Percentiles rank a stretch among this genome's conserved stretches.
phyloP scores from a whole-genome alignment of 1,284 basidiomycete genomes.

The Microbotryomycetes sp. region DNA sequence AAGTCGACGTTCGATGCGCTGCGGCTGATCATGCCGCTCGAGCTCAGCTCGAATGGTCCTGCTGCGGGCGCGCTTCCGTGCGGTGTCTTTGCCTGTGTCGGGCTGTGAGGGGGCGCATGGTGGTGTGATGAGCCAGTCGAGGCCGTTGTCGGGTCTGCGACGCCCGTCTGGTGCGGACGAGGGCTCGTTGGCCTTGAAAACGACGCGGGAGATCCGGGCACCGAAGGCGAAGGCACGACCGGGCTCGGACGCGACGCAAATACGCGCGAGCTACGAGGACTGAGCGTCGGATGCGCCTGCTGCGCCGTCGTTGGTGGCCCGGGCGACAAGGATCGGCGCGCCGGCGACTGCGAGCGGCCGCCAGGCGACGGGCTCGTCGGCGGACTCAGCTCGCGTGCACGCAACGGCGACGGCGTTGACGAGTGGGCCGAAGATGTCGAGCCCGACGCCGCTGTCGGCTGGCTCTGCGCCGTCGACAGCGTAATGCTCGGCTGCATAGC shows the following conservation, averaged over 20 bases:
- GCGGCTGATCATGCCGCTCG: background rate
- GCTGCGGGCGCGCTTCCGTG: background rate
- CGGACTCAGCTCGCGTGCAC: background rate
- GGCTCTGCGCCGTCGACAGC: background rate
- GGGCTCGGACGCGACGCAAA: background rate
- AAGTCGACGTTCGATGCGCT: constrained; percentile 16
- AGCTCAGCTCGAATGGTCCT: background rate
- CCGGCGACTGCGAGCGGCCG: background rate
- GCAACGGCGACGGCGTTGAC: background rate
- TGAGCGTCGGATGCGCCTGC: background rate
- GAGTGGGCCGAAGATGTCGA: background rate
- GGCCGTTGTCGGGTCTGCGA: background rate
- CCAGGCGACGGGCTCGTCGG: background rate
- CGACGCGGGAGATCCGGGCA: constrained; percentile 4
- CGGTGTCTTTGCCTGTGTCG: background rate
- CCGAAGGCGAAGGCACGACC: background rate
- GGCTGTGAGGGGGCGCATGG: background rate
- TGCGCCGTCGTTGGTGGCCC: background rate
- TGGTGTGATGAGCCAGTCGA: background rate
- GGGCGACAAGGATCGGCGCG: background rate
- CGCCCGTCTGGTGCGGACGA: background rate
- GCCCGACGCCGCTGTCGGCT: background rate
- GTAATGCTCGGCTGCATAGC: background rate
- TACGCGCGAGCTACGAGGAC: background rate
- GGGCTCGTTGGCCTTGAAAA: constrained; percentile 4